These are phyloP conservation scores for Zalaria sp. DNA, from an alignment of 2,329 filamentous ascomycete genomes.

Conservation along the genomic window DNA sequence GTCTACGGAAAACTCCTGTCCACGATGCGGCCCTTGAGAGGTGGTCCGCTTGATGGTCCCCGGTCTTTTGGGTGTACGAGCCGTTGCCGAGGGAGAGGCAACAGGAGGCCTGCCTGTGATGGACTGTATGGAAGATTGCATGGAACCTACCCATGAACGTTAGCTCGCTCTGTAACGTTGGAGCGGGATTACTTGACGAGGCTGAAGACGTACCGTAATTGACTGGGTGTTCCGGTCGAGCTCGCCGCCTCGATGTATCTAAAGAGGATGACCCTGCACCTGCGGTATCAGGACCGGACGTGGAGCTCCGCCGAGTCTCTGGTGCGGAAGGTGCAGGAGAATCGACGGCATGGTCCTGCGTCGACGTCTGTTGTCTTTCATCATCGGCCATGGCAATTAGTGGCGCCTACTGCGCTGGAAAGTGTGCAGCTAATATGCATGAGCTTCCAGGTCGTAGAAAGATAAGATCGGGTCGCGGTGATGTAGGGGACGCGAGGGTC, in stretches of 20 bases:
- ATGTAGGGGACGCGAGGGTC: too few species aligned
- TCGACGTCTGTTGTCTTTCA: too few species aligned
- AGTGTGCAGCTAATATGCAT: too few species aligned
- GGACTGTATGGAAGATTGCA: neutral
- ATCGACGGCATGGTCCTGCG: too few species aligned
- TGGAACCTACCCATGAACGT: neutral
- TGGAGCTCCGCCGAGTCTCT: neutral
- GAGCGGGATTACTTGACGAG: neutral
- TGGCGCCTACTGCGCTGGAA: too few species aligned
- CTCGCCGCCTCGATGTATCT: neutral
- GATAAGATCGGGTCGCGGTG: too few species aligned
- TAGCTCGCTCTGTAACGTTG: neutral
- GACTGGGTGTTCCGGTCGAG: neutral
- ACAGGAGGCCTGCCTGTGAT: neutral
- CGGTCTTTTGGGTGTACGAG: conserved; percentile 50
- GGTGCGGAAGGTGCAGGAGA: neutral
- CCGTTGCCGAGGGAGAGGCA: neutral
- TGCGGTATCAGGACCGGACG: neutral
- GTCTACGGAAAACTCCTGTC: conserved; percentile 80
- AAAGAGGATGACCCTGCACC: neutral
- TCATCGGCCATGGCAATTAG: too few species aligned
- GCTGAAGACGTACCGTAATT: neutral
- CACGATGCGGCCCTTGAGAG: conserved; percentile 59
- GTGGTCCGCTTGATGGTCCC: conserved; percentile 64
- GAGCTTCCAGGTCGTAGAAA: too few species aligned